Evolutionary conservation across 78 protist genomes (phyloP), one percentile per base, ranked within the genome.

Genomic region (Dictyostelium intermedium): DNA sequence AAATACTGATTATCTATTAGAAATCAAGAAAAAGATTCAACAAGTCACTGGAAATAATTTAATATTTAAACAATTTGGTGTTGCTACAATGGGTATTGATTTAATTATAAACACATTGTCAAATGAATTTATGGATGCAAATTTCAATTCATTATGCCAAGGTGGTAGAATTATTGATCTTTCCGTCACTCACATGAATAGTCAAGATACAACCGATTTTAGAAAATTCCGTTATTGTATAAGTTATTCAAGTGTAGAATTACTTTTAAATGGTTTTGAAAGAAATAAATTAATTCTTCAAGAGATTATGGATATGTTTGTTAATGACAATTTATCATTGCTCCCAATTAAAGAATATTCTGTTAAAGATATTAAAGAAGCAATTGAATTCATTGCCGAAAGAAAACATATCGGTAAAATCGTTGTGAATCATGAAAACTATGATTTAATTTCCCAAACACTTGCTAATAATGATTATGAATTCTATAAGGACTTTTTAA

Each of bases 101-200:
- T 74, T 96, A 60, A 82, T 92, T 14, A 9, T 92, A 0, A 92
- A 92, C 39, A 81, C 92, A 0, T 30, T 92, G 25, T 11, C 92
- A 0, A 63, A 81, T 39, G 89, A 92, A 8, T 76, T 56, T 39
- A 13, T 92, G 41, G 47, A 60, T 25, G 78, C 83, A 37, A 85
- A 84, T 85, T 82, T 92, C 47, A 53, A 37, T 41, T n/a, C 63
- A 25, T 34, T 92, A 1, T 32, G 86, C 0, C 91, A 78, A 56
- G 84, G 50, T 72, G 96, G 96, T 80, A 56, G 85, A 27, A 81
- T 92, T 47, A 23, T 92, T 37, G 96, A 92, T 72, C 69, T 92
- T 9, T 80, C 91, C 1, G 80, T 86, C 8, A 81, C 72, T 25
- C 85, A 81, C 20, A 32, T 56, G 23, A 27, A 7, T 5, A n/a